Percentiles rank a stretch among this genome's conserved stretches.
Conservation (phyloP, 2,329 filamentous ascomycete species). For the Exophiala calicioides region DNA sequence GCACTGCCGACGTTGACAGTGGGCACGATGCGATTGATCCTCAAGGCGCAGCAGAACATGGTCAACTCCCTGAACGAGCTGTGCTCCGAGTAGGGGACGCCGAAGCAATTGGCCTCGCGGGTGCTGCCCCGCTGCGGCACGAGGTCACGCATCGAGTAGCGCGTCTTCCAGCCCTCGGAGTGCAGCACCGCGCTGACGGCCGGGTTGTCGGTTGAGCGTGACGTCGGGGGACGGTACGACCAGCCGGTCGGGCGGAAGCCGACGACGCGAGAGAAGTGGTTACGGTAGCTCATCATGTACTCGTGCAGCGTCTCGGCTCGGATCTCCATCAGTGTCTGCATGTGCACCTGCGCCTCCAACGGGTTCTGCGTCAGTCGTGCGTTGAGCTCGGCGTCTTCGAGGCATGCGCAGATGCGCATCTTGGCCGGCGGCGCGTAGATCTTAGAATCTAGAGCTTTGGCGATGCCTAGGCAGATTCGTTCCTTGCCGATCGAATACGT, state of each 20-base stretch:
- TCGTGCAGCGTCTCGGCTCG: slow-evolving; percentile 85
- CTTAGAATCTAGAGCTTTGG: slow-evolving; percentile 78
- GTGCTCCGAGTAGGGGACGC: slow-evolving; percentile 94
- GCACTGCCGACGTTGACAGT: slow-evolving; percentile 82
- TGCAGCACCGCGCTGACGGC: slow-evolving; percentile 66
- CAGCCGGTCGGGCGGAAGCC: slow-evolving; percentile 92
- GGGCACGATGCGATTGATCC: slow-evolving; percentile 86
- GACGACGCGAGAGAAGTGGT: slow-evolving; percentile 81
- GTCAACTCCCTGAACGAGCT: slow-evolving; percentile 92
- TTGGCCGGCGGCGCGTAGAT: slow-evolving; percentile 86
- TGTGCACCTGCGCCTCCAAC: slow-evolving; percentile 87
- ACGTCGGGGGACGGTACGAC: slow-evolving; percentile 78
- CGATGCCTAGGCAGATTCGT: slow-evolving; percentile 89
- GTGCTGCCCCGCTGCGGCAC: slow-evolving; percentile 81
- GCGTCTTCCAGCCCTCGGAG: slow-evolving; percentile 71
- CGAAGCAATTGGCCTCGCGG: slow-evolving; percentile 80
- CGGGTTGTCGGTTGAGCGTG: slow-evolving; percentile 63
- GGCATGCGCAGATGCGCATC: slow-evolving; percentile 76
- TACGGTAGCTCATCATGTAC: slow-evolving; percentile 77
- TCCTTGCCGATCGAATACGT: slow-evolving; percentile 99
- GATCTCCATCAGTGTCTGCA: slow-evolving; percentile 95
- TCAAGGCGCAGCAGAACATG: slow-evolving; percentile 84
- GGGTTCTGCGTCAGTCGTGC: slow-evolving; percentile 77
- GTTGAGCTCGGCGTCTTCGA: slow-evolving; percentile 81
- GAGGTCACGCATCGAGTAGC: slow-evolving; percentile 71